phyloP scores from a whole-genome alignment of 257 asterid genomes.

The Agastache rugosa region DNA sequence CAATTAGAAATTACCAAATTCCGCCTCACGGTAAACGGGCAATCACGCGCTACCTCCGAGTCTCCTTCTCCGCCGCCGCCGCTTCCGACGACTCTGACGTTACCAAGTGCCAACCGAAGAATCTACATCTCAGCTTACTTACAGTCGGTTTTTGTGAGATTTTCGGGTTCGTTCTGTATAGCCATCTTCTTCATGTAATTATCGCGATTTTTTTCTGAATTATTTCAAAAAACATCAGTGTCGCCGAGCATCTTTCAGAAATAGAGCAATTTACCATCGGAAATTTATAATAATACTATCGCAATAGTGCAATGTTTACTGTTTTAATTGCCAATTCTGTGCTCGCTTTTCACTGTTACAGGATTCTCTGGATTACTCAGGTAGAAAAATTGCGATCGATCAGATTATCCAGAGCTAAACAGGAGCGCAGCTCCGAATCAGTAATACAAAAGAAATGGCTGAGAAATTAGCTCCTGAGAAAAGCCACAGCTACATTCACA shows the following conservation, averaged over 20 bases:
- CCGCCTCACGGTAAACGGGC: too few species aligned
- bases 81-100: too few species aligned
- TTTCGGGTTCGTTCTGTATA: neutral
- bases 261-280: neutral
- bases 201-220: neutral
- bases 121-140: neutral
- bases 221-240: too few species aligned
- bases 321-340: neutral
- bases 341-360: constrained; percentile 1
- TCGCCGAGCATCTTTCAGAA: too few species aligned
- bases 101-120: neutral
- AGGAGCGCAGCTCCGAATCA: neutral
- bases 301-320: neutral
- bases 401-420: constrained; percentile 10
- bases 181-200: constrained; percentile 3
- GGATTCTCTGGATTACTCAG: constrained; percentile 17
- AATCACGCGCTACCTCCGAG: constrained; percentile 12
- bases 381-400: constrained; percentile 16
- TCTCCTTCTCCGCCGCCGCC: neutral
- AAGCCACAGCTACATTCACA: constrained; percentile 51
- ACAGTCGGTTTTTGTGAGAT: neutral
- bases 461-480: constrained; percentile 75
- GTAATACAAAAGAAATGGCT: constrained; percentile 54
- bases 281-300: neutral
- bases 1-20: constrained; percentile 6